Evolutionary conservation across 108 stramenopile genomes (phyloP).

Genomic region (Seminavis robusta): DNA sequence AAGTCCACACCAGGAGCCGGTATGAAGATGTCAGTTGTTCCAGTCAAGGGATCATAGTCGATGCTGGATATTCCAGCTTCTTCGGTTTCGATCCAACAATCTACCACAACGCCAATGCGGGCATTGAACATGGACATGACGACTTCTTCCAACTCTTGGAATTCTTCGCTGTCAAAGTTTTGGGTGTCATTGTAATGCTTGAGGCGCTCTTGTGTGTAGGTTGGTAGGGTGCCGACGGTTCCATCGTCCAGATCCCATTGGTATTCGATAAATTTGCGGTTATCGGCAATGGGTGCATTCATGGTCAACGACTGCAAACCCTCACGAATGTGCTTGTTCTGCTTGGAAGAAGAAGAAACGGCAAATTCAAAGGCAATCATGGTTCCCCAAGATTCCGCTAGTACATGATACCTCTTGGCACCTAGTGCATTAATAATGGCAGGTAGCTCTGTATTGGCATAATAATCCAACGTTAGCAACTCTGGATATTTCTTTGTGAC

Average conservation of each 20-base stretch:
- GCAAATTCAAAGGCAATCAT: background rate
- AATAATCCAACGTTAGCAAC: background rate
- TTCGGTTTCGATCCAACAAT: background rate
- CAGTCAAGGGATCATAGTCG: too few species aligned
- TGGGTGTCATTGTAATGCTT: too few species aligned
- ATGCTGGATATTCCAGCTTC: too few species aligned
- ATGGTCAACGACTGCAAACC: background rate
- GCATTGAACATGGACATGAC: background rate
- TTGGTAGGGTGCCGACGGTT: background rate
- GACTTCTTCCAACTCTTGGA: too few species aligned
- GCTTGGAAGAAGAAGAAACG: too few species aligned
- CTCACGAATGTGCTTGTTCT: too few species aligned
- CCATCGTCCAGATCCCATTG: slow-evolving; percentile 1
- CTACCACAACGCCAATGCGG: background rate
- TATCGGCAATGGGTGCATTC: background rate
- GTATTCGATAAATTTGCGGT: slow-evolving; percentile 1
- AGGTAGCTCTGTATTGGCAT: background rate
- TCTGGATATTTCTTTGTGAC: too few species aligned
- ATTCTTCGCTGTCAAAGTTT: too few species aligned
- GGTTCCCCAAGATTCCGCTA: background rate
- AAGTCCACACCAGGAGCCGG: background rate
- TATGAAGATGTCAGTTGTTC: background rate
- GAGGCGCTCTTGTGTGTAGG: background rate
- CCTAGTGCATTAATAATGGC: background rate
- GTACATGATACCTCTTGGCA: background rate